phyloP scores from a whole-genome alignment of 768 basidiomycete species.

The Psilocybe subaeruginosa region DNA sequence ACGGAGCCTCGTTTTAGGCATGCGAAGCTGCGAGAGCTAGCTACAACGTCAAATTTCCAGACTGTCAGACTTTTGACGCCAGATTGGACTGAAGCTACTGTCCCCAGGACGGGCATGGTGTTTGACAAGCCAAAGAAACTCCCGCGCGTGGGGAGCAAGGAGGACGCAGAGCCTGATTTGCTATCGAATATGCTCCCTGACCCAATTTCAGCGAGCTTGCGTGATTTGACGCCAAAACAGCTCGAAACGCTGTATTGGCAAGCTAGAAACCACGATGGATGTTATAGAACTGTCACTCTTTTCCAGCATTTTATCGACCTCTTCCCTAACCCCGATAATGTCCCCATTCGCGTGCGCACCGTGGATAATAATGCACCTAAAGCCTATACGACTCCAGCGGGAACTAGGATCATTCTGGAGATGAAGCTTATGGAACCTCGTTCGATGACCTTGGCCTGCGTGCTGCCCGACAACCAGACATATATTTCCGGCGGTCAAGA shows the following conservation, averaged over 20 bases:
- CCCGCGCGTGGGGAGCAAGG: background rate
- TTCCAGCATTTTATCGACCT: conserved; percentile 27
- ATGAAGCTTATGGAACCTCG: conserved; percentile 16
- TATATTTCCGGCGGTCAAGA: conserved; percentile 19
- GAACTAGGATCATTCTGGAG: conserved; percentile 19
- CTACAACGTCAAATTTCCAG: conserved; percentile 13
- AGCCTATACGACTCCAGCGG: conserved; percentile 15
- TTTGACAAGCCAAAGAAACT: conserved; percentile 13
- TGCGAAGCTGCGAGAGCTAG: conserved; percentile 23
- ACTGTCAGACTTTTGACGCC: conserved; percentile 11
- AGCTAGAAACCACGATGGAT: conserved; percentile 25
- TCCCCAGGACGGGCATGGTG: conserved; percentile 20
- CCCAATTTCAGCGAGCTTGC: background rate
- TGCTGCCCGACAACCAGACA: conserved; percentile 9
- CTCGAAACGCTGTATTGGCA: conserved; percentile 27
- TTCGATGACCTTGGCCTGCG: conserved; percentile 13
- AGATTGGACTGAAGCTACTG: conserved; percentile 12
- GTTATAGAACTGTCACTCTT: conserved; percentile 18
- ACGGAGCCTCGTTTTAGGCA: conserved; percentile 26
- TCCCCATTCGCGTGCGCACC: conserved; percentile 20
- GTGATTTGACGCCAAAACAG: conserved; percentile 16
- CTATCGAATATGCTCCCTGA: conserved; percentile 21
- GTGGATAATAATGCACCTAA: conserved; percentile 14
- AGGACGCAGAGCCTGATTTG: conserved; percentile 12
- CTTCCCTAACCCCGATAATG: conserved; percentile 15